Percentiles rank a stretch among this genome's conserved stretches.
These are phyloP conservation scores for Alternaria triticimaculans DNA, from an alignment of 2,329 filamentous ascomycete genomes.

Conservation along the genomic window DNA sequence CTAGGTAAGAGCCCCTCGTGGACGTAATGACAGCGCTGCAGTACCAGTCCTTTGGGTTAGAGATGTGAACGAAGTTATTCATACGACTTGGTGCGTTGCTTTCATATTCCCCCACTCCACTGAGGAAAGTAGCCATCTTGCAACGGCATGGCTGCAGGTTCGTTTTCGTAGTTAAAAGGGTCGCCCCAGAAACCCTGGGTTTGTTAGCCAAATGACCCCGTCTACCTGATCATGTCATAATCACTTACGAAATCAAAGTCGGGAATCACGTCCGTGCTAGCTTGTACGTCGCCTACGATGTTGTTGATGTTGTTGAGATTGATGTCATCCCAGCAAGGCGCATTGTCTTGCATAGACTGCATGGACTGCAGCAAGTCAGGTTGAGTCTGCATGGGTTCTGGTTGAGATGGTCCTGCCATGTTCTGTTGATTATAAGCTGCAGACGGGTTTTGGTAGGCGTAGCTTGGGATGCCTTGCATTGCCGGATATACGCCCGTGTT, in stretches of 20 bases:
- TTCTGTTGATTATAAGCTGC: conserved; percentile 9
- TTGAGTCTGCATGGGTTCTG: conserved; percentile 9
- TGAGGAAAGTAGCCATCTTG: conserved; percentile 29
- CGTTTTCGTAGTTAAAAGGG: conserved; percentile 44
- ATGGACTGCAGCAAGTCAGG: conserved; percentile 15
- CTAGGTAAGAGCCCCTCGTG: not conserved
- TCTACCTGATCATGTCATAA: not conserved
- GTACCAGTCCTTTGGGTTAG: not conserved
- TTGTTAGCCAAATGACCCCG: conserved; percentile 12
- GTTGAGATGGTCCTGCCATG: conserved; percentile 7
- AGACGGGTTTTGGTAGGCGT: conserved; percentile 15
- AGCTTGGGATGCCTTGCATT: conserved; percentile 23
- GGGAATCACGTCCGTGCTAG: conserved; percentile 35
- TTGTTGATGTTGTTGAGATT: conserved; percentile 45
- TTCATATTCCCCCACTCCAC: conserved; percentile 22
- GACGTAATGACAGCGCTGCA: not conserved
- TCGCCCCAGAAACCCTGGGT: conserved; percentile 47
- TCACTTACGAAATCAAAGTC: conserved; percentile 48
- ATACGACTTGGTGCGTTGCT: not conserved
- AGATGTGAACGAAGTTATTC: not conserved
- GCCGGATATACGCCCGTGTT: conserved; percentile 24
- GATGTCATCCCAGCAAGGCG: conserved; percentile 42
- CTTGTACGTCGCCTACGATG: conserved; percentile 36
- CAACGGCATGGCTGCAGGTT: conserved; percentile 28
- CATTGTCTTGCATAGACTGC: conserved; percentile 20